These are phyloP conservation scores for Lathyrus sativus DNA, from an alignment of 306 rosid species.

Conservation along the genomic window DNA sequence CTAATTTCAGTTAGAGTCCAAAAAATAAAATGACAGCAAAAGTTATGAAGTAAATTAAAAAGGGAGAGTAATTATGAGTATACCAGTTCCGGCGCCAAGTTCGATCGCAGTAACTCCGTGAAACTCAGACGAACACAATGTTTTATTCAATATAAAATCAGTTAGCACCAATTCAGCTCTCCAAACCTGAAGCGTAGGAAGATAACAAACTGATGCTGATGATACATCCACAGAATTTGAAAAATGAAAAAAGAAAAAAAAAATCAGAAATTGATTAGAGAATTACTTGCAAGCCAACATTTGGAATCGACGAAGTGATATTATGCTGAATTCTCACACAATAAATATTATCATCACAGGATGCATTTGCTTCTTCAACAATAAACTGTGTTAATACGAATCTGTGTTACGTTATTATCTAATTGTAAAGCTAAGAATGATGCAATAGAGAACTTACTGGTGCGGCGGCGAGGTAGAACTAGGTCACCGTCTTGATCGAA, in stretches of 20 bases:
- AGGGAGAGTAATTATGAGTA: constrained; percentile 4
- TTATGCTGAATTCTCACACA: constrained; percentile 63
- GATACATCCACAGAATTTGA: neutral
- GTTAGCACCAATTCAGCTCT: constrained; percentile 72
- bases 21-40: neutral
- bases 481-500: constrained; percentile 82
- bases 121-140: constrained; percentile 62
- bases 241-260: neutral
- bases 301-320: constrained; percentile 78
- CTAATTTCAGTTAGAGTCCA: neutral
- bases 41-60: neutral
- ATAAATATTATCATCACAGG: constrained; percentile 26
- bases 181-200: constrained; percentile 63
- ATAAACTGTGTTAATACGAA: neutral
- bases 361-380: constrained; percentile 36
- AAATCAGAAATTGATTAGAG: constrained; percentile 12
- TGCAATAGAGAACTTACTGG: constrained; percentile 34
- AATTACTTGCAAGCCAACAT: constrained; percentile 88
- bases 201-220: neutral
- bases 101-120: constrained; percentile 64
- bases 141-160: constrained; percentile 78
- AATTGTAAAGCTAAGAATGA: neutral
- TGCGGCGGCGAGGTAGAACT: constrained; percentile 68
- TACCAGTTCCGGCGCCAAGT: constrained; percentile 94
- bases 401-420: neutral